Evolutionary conservation across 129 eudicot genomes (phyloP).

Genomic region (Helianthus annuus): DNA sequence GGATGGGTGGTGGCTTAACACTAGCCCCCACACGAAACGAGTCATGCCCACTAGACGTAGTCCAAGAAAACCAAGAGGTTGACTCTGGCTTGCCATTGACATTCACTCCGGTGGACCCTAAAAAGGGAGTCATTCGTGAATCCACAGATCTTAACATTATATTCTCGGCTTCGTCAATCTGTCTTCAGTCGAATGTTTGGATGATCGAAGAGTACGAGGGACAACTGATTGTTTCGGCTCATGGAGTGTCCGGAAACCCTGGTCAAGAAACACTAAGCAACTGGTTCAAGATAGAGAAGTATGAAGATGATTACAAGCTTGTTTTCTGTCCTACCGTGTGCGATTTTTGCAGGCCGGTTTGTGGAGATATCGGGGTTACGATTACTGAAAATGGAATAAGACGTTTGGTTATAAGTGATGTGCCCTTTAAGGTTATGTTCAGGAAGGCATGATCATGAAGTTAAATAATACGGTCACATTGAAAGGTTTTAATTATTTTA

Average conservation of each 20-base stretch:
- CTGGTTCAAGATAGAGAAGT: slow-evolving; percentile 28
- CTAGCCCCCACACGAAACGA: neutral
- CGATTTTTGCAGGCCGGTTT: slow-evolving; percentile 12
- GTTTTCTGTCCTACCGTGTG: slow-evolving; percentile 25
- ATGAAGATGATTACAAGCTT: slow-evolving; percentile 20
- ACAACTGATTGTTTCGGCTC: neutral
- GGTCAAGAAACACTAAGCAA: slow-evolving; percentile 6
- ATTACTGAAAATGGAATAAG: slow-evolving; percentile 33
- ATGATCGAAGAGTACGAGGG: neutral
- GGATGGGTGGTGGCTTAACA: slow-evolving; percentile 2
- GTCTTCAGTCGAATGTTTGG: slow-evolving; percentile 10
- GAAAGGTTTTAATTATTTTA: too few species aligned
- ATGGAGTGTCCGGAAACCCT: slow-evolving; percentile 19
- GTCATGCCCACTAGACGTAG: slow-evolving; percentile 5
- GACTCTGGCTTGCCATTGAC: neutral
- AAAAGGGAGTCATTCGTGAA: neutral
- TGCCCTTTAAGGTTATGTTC: slow-evolving; percentile 43
- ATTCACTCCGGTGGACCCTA: neutral
- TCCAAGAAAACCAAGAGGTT: neutral
- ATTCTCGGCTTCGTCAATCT: neutral
- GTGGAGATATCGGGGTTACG: slow-evolving; percentile 14
- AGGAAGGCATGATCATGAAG: slow-evolving; percentile 30
- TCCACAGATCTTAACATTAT: slow-evolving; percentile 9
- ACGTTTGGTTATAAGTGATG: slow-evolving; percentile 39
- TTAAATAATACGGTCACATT: too few species aligned